Conservation (phyloP, 352 stramenopile genomes). For the Saprolegnia parasitica region DNA sequence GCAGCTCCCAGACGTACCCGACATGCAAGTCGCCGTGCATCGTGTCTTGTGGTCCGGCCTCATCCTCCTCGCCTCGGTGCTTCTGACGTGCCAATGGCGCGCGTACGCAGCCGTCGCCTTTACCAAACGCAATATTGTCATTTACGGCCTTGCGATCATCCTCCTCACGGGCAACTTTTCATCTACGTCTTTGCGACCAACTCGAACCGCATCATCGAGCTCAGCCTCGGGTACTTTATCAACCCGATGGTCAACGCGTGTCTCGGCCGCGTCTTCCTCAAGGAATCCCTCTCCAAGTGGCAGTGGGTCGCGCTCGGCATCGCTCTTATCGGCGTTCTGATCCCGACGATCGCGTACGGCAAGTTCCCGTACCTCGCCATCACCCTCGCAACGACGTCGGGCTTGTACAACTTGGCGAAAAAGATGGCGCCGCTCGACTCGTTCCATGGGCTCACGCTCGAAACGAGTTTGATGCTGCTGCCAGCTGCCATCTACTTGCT, state of each 20-base stretch:
- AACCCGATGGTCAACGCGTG: slow-evolving; percentile 17
- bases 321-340: slow-evolving; percentile 4
- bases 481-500: slow-evolving; percentile 11
- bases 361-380: slow-evolving; percentile 25
- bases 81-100: neutral
- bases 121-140: neutral
- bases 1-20: slow-evolving; percentile 13
- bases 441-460: slow-evolving; percentile 19
- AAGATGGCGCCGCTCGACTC: slow-evolving; percentile 18
- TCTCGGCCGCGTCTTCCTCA: slow-evolving; percentile 16
- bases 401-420: slow-evolving; percentile 19
- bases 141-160: slow-evolving; percentile 4
- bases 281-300: slow-evolving; percentile 3
- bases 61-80: neutral
- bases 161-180: slow-evolving; percentile 10
- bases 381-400: slow-evolving; percentile 10
- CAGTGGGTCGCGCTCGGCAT: slow-evolving; percentile 12
- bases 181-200: slow-evolving; percentile 7
- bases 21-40: slow-evolving; percentile 14
- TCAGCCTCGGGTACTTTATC: slow-evolving; percentile 26
- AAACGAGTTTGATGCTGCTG: slow-evolving; percentile 12
- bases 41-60: slow-evolving; percentile 23
- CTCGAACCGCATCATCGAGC: slow-evolving; percentile 15
- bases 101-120: neutral
- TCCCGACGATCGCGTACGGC: slow-evolving; percentile 26